Evolutionary conservation across 495 filamentous ascomycete genomes (phyloP).

Genomic region (Lepraria neglecta): DNA sequence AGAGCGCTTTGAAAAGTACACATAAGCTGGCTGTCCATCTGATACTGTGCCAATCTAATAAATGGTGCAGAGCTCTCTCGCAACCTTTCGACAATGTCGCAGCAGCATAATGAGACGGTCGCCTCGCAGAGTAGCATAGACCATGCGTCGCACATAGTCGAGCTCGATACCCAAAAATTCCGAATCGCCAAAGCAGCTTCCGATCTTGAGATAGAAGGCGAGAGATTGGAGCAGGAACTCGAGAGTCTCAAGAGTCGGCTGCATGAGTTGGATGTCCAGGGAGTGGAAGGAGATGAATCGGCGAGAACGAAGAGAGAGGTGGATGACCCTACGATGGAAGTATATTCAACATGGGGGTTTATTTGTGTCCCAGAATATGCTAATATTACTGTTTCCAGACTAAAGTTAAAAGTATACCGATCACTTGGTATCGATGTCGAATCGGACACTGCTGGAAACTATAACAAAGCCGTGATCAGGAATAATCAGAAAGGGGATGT

Average conservation of each 20-base stretch:
- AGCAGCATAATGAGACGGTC: slow-evolving; percentile 65
- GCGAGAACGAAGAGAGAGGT: slow-evolving; percentile 54
- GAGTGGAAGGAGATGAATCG: slow-evolving; percentile 53
- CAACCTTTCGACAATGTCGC: slow-evolving; percentile 57
- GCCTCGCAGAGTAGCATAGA: slow-evolving; percentile 62
- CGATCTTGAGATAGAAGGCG: slow-evolving; percentile 86
- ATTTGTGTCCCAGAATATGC: background rate
- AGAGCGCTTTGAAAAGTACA: slow-evolving; percentile 58
- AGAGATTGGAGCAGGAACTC: slow-evolving; percentile 75
- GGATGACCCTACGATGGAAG: slow-evolving; percentile 52
- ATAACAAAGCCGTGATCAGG: slow-evolving; percentile 76
- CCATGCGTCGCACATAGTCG: slow-evolving; percentile 74
- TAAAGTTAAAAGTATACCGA: slow-evolving; percentile 87
- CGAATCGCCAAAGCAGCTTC: slow-evolving; percentile 80
- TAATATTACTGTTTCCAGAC: slow-evolving; percentile 34
- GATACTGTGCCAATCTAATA: background rate
- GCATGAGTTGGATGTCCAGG: slow-evolving; percentile 79
- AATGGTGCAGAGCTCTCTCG: slow-evolving; percentile 54
- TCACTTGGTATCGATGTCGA: slow-evolving; percentile 87
- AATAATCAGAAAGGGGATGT: slow-evolving; percentile 86
- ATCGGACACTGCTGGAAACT: slow-evolving; percentile 72
- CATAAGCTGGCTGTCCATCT: background rate
- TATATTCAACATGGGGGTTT: background rate
- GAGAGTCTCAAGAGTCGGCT: slow-evolving; percentile 67
- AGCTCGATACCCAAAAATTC: slow-evolving; percentile 90